phyloP scores from a whole-genome alignment of 1,284 basidiomycete species.

The Thelephora terrestris region DNA sequence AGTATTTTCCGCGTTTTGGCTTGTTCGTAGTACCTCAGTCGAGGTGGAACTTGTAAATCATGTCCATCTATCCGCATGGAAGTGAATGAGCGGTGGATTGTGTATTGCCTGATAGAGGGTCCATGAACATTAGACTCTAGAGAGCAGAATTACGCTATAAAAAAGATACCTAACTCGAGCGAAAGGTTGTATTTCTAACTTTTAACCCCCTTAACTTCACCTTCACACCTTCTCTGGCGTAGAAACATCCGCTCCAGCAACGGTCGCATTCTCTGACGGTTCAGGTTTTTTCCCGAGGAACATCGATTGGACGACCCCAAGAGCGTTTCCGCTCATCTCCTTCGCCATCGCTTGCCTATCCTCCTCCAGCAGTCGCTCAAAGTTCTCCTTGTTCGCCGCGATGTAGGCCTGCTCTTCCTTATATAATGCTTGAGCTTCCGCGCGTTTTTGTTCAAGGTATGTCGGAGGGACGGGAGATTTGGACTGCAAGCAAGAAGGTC shows the following conservation, averaged over 20 bases:
- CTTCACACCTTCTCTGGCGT: too few species aligned
- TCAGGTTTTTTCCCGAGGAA: neutral
- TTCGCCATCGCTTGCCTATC: constrained; percentile 72
- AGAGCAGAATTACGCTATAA: too few species aligned
- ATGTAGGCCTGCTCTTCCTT: constrained; percentile 86
- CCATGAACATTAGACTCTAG: too few species aligned
- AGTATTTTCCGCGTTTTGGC: too few species aligned
- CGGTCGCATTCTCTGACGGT: neutral
- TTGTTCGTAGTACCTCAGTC: too few species aligned
- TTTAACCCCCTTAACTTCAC: too few species aligned
- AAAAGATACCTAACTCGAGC: too few species aligned
- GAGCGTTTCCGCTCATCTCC: constrained; percentile 36
- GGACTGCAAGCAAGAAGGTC: constrained; percentile 14
- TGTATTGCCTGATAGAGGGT: too few species aligned
- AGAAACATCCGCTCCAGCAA: neutral
- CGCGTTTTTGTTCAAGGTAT: constrained; percentile 85
- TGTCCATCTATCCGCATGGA: too few species aligned
- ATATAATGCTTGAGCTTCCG: constrained; percentile 79
- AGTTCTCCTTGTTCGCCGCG: constrained; percentile 67
- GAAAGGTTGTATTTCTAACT: too few species aligned
- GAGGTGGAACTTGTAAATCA: too few species aligned
- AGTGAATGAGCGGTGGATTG: too few species aligned
- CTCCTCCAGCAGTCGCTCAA: constrained; percentile 72
- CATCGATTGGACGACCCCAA: constrained; percentile 15
- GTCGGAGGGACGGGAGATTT: constrained; percentile 53